These are phyloP conservation scores for Debaryomyces robertsiae DNA, from an alignment of 1,139 yeast genomes.

Conservation along the genomic window DNA sequence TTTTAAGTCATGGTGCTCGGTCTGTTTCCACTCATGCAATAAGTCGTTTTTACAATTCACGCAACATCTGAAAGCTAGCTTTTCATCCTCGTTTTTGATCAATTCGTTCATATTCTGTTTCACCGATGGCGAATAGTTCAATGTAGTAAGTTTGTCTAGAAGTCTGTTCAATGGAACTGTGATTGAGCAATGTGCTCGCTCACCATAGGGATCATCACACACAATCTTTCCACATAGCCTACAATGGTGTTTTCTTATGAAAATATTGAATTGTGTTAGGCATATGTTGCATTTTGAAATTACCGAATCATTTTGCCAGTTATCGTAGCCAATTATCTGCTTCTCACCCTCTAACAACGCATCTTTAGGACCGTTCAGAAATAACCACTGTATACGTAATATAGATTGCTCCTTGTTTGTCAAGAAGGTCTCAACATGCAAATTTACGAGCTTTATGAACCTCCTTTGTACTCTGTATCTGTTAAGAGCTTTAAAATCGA, in stretches of 20 bases:
- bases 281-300: conserved; percentile 68
- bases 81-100: conserved; percentile 14
- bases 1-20: conserved; percentile 28
- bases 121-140: conserved; percentile 40
- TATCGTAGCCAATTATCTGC: conserved; percentile 46
- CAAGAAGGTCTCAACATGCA: conserved; percentile 22
- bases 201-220: conserved; percentile 62
- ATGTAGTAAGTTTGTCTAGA: conserved; percentile 39
- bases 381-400: conserved; percentile 3
- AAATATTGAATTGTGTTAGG: conserved; percentile 53
- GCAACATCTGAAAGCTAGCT: conserved; percentile 54
- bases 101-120: conserved; percentile 21
- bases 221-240: conserved; percentile 80
- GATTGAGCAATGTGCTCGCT: conserved; percentile 60
- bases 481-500: conserved; percentile 49
- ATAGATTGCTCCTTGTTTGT: conserved; percentile 15
- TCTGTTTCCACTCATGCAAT: conserved; percentile 58
- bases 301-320: conserved; percentile 66
- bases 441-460: conserved; percentile 47
- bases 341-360: conserved; percentile 40
- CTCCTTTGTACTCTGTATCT: conserved; percentile 66
- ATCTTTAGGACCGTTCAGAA: conserved; percentile 12
- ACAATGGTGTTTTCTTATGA: conserved; percentile 83
- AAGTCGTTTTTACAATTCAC: conserved; percentile 64
- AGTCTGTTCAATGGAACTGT: conserved; percentile 62